Evolutionary conservation across 352 stramenopile species (phyloP), one percentile per base, ranked within the genome.

Genomic region (Phytophthora hibernalis): DNA sequence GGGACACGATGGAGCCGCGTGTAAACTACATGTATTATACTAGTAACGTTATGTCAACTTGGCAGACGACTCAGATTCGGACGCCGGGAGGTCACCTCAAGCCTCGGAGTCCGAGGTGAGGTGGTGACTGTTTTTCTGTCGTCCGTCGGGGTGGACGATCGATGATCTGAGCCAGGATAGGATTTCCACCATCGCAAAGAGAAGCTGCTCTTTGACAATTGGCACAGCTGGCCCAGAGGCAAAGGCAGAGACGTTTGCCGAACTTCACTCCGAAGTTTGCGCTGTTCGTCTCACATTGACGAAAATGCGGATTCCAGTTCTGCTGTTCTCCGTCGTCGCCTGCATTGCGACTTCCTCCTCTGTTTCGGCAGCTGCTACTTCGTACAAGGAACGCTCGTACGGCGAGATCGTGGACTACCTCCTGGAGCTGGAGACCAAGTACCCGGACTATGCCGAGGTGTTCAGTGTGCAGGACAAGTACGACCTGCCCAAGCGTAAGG

Each of bases 401-500:
- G 69, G 71, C n/a, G 65, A 91, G 56, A 93, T 93, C 47, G 80
- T 92, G n/a, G 67, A 87, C 28, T 64, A 58, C 26, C 72, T 96
- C 37, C 64, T 82, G 26, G 63, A 72, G 30, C 61, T 93, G 11
- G 77, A 90, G 51, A 64, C 64, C 52, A 81, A 74, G 49, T 90
- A 85, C 52, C 80, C 87, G 26, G 70, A 82, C 35, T 81, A 90
- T 50, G 73, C 91, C n/a, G 85, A 96, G 22, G 70, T 96, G 1
- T 93, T 92, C 65, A 87, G 74, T 21, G 89, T 89, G 7, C 89
- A 95, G 51, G 77, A 91, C 56, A 81, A 80, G 62, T 97, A 97
- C 60, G 76, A 70, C 1, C 61, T 96, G 8, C 80, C 85, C 5
- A 72, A 77, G 5, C 74, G 67, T 2, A 69, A 64, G 21, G 83